Evolutionary conservation across 768 basidiomycete species (phyloP), one percentile per base, ranked within the genome.

Genomic region (Lactifluus volemus): DNA sequence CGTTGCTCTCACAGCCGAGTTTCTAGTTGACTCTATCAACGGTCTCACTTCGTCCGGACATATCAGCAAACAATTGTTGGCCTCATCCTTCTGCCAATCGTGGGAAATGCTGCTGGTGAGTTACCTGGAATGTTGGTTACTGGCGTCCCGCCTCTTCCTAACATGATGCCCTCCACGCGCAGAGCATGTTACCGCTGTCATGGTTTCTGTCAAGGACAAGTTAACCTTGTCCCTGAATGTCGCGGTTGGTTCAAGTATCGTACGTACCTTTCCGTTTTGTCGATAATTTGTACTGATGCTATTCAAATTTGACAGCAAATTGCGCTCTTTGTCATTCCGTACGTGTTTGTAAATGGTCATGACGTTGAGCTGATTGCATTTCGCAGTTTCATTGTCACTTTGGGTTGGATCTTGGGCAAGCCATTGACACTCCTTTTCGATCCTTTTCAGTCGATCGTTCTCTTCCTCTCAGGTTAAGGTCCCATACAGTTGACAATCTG

Each of bases 181-280:
- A 76, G 94, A 97, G 69, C 93, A 95, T 69, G 86, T 86, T 42
- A 97, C 92, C 2, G 93, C 94, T 14, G 91, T 97, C 30, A 87
- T 87, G 1, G 93, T 94, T 7, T 90, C 93, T 0, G 87, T 92
- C 60, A 95, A 95, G 73, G 84, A 87, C 72, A 92, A 95, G 71
- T 75, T 97, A 19, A 89, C 89, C 49, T 79, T 97, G 6, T 90
- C 89, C 68, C 77, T 97, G 58, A 86, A 88, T 29, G 90, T 96
- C 21, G 91, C 94, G n/a, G 89, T 92, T 17, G 89, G 92, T 49
- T 88, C 87, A 2, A 86, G 86, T 64, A 86, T 90, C 39, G 88
- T 89, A 68, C 70, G 85, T 78, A 17, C 6, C 49, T 17, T 49
- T 36, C 41, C 34, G 53, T 55, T 41, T 25, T 41, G 32, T n/a